Base-by-base conservation (phyloP, 345 rosid species). In the Moringa oleifera region DNA sequence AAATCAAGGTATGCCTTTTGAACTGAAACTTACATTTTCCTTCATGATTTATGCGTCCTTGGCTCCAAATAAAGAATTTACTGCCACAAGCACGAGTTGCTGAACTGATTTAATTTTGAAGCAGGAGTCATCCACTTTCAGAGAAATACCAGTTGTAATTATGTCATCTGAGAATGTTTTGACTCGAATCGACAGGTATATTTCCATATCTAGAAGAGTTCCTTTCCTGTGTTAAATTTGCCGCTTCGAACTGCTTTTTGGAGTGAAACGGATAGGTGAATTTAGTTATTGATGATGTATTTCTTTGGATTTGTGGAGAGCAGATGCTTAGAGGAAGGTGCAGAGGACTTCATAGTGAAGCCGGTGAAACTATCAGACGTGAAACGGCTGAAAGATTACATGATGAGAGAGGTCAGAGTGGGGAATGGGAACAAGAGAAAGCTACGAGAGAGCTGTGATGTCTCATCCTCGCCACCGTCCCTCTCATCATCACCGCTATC, bases 251-350 rank as follows among this genome's bases (percentile, higher is more conserved):
- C 33, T 2, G 8, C n/a, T 33, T 41, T 41, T 41, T 41, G 52
- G 25, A 47, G 51, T 18, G 36, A 50, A 17, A n/a, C n/a, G n/a
- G n/a, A n/a, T n/a, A n/a, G n/a, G n/a, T n/a, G n/a, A n/a, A n/a
- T n/a, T n/a, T n/a, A 56, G 53, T 57, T 57, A 53, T 20, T 24
- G 28, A 46, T 51, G 57, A 18, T 55, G 23, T 41, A 25, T 46
- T 20, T 25, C 33, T 28, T 33, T 56, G 3, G 28, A 61, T 52
- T 52, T 16, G 37, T 62, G 62, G 12, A 20, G 2, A 53, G 62
- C 77, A 89, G 98, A 41, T 94, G 99, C 62, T 78, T 94, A 33
- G 97, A 90, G 79, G 96, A 90, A 84, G 99, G 99, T 8, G 99
- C 99, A 1, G 84, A 90, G 75, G 96, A 88, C 20, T 94, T 90